A percentile compares a stretch with the other conserved stretches of the same genome.
These are phyloP conservation scores for Solanum habrochaites DNA, from an alignment of 257 asterid genomes.

Conservation along the genomic window DNA sequence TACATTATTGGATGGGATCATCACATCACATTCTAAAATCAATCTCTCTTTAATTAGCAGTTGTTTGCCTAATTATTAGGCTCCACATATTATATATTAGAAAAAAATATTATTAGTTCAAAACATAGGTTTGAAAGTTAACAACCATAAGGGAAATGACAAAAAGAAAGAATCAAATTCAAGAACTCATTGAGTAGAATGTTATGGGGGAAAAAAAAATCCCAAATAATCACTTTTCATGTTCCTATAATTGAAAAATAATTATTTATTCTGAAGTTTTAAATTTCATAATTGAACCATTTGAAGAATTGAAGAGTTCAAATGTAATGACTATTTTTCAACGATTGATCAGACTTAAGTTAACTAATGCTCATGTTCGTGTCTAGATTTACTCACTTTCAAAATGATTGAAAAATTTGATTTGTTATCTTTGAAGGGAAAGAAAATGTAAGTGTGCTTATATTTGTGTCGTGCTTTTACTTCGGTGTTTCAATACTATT, in stretches of 20 bases:
- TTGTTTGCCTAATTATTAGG: constrained; percentile 26
- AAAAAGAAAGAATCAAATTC: not conserved
- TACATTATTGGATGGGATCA: not conserved
- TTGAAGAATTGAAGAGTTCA: not conserved
- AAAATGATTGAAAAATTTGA: too few species aligned
- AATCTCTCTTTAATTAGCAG: not conserved
- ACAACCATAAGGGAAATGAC: not conserved
- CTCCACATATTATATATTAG: constrained; percentile 1
- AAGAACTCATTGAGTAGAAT: not conserved
- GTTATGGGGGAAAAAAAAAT: not conserved
- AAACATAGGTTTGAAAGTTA: not conserved
- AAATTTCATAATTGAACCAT: too few species aligned
- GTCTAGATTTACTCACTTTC: not conserved
- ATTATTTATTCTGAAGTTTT: too few species aligned
- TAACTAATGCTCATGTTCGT: too few species aligned
- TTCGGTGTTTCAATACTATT: too few species aligned
- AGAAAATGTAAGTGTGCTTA: too few species aligned
- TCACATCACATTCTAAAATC: not conserved
- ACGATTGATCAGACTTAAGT: not conserved
- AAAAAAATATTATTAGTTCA: not conserved
- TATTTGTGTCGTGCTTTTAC: too few species aligned
- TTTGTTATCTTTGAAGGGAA: too few species aligned
- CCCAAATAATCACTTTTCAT: not conserved
- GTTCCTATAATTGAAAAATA: not conserved
- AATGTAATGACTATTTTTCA: not conserved